Evolutionary conservation across 495 filamentous ascomycete genomes (phyloP).

Genomic region (Halenospora varia): DNA sequence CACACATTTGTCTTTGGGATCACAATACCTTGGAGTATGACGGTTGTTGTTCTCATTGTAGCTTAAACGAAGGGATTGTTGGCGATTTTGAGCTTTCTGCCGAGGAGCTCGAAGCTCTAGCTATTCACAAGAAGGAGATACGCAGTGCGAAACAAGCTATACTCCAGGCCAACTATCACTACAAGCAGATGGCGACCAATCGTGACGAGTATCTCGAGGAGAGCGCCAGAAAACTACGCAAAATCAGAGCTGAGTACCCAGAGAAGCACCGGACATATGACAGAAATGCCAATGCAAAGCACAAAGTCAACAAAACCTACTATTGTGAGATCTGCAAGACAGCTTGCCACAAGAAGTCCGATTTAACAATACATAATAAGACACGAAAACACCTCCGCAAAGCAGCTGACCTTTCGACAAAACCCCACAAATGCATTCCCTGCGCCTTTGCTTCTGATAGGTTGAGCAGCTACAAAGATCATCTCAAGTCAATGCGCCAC

Average conservation of each 20-base stretch:
- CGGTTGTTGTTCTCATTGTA: constrained; percentile 9
- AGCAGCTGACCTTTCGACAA: background rate
- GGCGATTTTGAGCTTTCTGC: constrained; percentile 13
- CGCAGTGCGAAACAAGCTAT: background rate
- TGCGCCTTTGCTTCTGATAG: background rate
- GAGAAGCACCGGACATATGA: background rate
- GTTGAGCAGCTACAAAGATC: background rate
- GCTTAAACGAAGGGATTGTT: constrained; percentile 2
- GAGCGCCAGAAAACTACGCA: background rate
- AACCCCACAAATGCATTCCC: background rate
- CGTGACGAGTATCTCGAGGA: constrained; percentile 4
- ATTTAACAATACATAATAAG: background rate
- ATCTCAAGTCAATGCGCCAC: constrained; percentile 2
- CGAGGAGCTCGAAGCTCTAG: constrained; percentile 1
- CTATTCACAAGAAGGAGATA: background rate
- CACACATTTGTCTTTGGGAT: constrained; percentile 3
- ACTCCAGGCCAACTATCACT: constrained; percentile 1
- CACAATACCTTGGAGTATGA: constrained; percentile 3
- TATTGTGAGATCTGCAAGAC: constrained; percentile 1
- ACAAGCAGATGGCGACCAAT: constrained; percentile 8
- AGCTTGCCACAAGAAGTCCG: background rate
- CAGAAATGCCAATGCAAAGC: constrained; percentile 1
- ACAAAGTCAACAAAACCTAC: background rate
- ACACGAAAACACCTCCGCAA: background rate
- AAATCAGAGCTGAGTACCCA: background rate